Base-by-base conservation (phyloP, 2,329 filamentous ascomycete species). In the Botrytis fabae region DNA sequence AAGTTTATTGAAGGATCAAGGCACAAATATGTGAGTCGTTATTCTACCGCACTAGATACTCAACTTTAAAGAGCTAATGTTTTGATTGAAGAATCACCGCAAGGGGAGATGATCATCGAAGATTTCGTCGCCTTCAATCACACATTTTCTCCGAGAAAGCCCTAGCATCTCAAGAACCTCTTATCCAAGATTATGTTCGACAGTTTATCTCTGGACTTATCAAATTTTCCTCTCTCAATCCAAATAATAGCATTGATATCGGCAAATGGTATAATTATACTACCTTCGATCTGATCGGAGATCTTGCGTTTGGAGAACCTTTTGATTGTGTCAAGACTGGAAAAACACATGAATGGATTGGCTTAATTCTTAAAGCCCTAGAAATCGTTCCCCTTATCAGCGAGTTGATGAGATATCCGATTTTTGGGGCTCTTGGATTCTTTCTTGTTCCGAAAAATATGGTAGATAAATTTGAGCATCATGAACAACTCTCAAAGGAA, bases 291-390 rank as follows among this genome's bases (percentile, higher is more conserved):
- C 77, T 83, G 38, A 80, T 83, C 57, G 82, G 83, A 25, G 84
- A 85, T 72, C 79, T 85, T 54, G 80, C 84, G 0, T 85, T 85
- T 74, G 84, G 83, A 22, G 81, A 84, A 72, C 80, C 81, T 1
- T 84, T 83, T 74, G 76, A 76, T 22, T 80, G 78, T 73, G 74
- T 83, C 14, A 74, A 80, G 44, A 74, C 51, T 25, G 48, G 59
- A 22, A 46, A 66, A 22, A 40, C 64, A 10, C 35, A 75, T 62
- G 51, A 54, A 5, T 65, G 65, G 66, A 71, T 68, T 5, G 14
- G 28, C 20, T n/a, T 46, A 4, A 48, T 66, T 10, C 40, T 75
- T 12, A 38, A 2, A 28, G 18, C 61, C 28, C 32, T 75, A 4
- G 60, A 71, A 22, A 9, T 54, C 16, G 1, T 0, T 0, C 10